phyloP scores from a whole-genome alignment of 495 filamentous ascomycete species.

The Tuber aestivum region DNA sequence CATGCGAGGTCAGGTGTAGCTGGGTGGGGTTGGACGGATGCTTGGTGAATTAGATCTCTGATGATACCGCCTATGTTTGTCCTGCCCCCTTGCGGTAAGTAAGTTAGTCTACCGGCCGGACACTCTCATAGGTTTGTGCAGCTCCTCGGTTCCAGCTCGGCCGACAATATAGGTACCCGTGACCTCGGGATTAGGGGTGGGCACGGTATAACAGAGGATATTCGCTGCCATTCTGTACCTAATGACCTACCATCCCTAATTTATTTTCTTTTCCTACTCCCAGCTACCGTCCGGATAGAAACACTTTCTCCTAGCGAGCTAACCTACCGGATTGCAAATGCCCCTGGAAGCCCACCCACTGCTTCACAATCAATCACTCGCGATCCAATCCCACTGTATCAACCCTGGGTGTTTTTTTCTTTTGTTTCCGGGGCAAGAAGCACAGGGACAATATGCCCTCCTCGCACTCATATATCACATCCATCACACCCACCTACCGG shows the following conservation, averaged over 20 bases:
- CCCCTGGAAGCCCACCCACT: not conserved
- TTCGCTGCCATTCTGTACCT: not conserved
- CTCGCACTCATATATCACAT: not conserved
- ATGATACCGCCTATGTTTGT: not conserved
- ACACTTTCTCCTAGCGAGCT: not conserved
- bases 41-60: not conserved
- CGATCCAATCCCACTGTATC: rapidly evolving
- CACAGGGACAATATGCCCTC: not conserved
- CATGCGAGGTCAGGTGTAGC: not conserved
- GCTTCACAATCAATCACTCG: not conserved
- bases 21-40: not conserved
- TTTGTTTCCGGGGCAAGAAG: not conserved
- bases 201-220: not conserved
- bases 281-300: not conserved
- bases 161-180: not conserved
- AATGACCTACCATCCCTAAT: not conserved
- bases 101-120: not conserved
- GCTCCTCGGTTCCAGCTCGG: too few relatives aligned
- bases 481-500: not conserved
- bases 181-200: not conserved
- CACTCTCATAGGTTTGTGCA: not conserved
- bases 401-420: not conserved
- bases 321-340: not conserved
- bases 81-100: not conserved
- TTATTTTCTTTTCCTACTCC: not conserved